phyloP scores from a whole-genome alignment of 2,329 filamentous ascomycete species.

The Drechslerella dactyloides region DNA sequence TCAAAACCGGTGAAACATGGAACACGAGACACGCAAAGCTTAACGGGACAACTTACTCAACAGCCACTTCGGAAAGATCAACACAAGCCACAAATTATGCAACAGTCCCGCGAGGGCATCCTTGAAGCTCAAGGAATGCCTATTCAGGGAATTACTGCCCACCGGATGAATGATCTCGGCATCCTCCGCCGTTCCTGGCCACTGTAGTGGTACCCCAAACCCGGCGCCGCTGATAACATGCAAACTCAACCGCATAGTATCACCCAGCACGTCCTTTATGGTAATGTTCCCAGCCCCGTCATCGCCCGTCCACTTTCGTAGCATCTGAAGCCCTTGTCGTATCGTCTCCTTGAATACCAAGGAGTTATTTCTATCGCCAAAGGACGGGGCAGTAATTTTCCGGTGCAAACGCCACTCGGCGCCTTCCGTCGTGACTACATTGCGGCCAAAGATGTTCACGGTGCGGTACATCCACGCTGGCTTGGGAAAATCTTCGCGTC shows the following conservation, averaged over 20 bases:
- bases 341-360: conserved; percentile 46
- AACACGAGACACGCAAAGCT: not conserved
- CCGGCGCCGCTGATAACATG: conserved; percentile 53
- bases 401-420: conserved; percentile 56
- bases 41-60: conserved; percentile 56
- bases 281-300: conserved; percentile 18
- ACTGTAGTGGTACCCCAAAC: conserved; percentile 62
- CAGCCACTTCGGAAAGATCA: conserved; percentile 67
- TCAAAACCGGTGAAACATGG: conserved; percentile 8
- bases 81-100: conserved; percentile 67
- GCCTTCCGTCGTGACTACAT: conserved; percentile 56
- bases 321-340: conserved; percentile 36
- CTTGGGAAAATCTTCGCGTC: conserved; percentile 56
- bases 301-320: conserved; percentile 41
- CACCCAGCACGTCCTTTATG: conserved; percentile 23
- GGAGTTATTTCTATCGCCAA: conserved; percentile 62
- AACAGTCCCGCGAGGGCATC: conserved; percentile 70
- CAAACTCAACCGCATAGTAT: conserved; percentile 49
- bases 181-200: conserved; percentile 66
- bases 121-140: conserved; percentile 45
- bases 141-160: conserved; percentile 15
- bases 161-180: conserved; percentile 62
- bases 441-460: conserved; percentile 56
- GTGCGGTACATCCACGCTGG: conserved; percentile 55
- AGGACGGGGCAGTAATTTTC: conserved; percentile 56